Evolutionary conservation across 2,329 filamentous ascomycete species (phyloP), one percentile per base, ranked within the genome.

Genomic region (Diplodia mutila): DNA sequence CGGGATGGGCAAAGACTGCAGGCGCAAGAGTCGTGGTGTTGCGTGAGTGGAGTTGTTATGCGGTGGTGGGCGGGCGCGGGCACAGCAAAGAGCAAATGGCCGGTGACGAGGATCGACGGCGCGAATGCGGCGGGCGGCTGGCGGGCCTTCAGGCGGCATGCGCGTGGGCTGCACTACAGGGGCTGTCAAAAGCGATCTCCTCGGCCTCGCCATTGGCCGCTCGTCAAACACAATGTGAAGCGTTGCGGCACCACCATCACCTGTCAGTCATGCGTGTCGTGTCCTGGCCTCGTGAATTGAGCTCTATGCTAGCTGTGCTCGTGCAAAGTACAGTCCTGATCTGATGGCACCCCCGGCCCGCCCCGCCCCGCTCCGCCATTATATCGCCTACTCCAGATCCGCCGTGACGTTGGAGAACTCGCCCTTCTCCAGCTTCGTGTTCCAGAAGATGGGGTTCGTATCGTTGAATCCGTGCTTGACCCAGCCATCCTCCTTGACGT

Each of bases 391-490:
- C n/a, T 86, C 86, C 77, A 96, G 79, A 75, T 89, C 84, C 75
- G 91, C 92, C 68, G 92, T 96, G 65, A 97, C 94, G 79, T 97
- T 97, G 71, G 91, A 94, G 81, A 99, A 99, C 85, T 99, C 95
- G 80, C 94, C 94, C 88, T 97, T 97, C 80, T 97, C 91, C 77
- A 99, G 83, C 89, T 99, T 99, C 61, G 94, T 97, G 86, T 97
- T 91, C 95, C 95, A 99, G 90, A 99, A 99, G 78, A 98, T 97
- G 53, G 94, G 94, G 85, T 98, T 97, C 74, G 94, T 98, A 81
- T 99, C 95, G 73, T 85, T 93, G 87, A 99, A 99, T 70, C 95
- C 95, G 78, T 98, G 94, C 87, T 97, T 97, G 76, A 97, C 94
- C 95, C 95, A 99, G 74, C 95, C 95, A 71, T 93, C 91, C 85